Evolutionary conservation across 306 rosid species (phyloP), one percentile per base, ranked within the genome.

Genomic region (Trifolium subterraneum): DNA sequence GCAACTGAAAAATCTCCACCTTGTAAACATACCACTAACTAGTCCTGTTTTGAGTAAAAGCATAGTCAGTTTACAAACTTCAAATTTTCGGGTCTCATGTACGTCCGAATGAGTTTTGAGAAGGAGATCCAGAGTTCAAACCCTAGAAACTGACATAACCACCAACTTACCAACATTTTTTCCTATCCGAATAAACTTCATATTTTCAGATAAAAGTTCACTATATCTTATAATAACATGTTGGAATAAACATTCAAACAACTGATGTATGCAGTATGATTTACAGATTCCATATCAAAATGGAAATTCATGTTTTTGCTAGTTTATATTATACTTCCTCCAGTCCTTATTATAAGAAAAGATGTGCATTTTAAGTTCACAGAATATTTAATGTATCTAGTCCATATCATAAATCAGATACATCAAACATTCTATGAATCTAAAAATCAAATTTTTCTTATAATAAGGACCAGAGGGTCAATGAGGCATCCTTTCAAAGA

Each of bases 41-140:
- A 36, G 16, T 70, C 72, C 76, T 72, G 67, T 27, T 70, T 23
- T 16, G 23, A 59, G 58, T 5, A 47, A 67, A 22, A 71, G 31
- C 69, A 22, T 63, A 25, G 39, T 71, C 41, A 56, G 22, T 39
- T 41, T 39, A 23, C 47, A 62, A 54, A 50, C 33, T 33, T 72
- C 62, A 78, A 39, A 48, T 54, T 15, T 35, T 8, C 8, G 38
- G 38, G 38, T 6, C 8, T 35, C 38, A 7, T 35, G 38, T 35
- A 7, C 1, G 8, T 35, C 2, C 39, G 8, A 36, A 35, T 35
- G 9, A 35, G 38, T 35, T 27, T 27, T 27, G 8, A 35, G 8
- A 8, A 35, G 38, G 38, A 35, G 38, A 35, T 35, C 38, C 38
- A 35, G 38, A 35, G 38, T 35, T 35, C 38, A 35, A 35, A 35